Evolutionary conservation across 441 rosid genomes (phyloP).

Genomic region (Kokia cookei): DNA sequence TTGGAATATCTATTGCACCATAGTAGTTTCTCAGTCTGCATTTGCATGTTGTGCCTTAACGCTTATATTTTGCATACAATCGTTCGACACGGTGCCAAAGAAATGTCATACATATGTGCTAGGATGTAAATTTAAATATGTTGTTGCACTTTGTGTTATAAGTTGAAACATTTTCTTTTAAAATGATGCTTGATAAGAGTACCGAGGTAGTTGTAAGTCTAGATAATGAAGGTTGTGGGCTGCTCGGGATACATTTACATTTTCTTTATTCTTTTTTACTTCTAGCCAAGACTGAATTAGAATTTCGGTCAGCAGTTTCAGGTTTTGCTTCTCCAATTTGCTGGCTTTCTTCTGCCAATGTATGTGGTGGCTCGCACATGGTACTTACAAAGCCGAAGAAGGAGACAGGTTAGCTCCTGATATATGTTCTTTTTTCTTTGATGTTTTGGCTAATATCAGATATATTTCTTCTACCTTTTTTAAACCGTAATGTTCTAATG

Average conservation of each 20-base stretch:
- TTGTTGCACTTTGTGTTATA: not conserved
- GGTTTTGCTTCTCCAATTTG: constrained; percentile 58
- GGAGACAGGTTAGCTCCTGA: constrained; percentile 35
- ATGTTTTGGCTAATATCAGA: not conserved
- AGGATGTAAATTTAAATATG: not conserved
- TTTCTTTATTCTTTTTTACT: not conserved
- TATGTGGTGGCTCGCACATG: constrained; percentile 50
- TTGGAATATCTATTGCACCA: not conserved
- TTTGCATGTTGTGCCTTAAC: not conserved
- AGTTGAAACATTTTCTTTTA: not conserved
- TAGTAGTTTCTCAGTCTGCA: not conserved
- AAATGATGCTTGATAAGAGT: not conserved
- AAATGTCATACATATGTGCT: not conserved
- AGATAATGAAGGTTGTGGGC: not conserved
- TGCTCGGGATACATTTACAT: not conserved
- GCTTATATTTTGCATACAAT: not conserved
- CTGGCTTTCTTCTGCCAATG: constrained; percentile 55
- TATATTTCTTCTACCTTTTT: not conserved
- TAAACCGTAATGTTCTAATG: not conserved
- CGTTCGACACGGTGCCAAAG: not conserved
- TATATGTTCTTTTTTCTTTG: not conserved
- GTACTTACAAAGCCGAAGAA: constrained; percentile 47
- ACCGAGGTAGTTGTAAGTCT: not conserved
- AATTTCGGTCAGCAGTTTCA: constrained; percentile 35
- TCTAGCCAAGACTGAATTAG: not conserved